Conservation (phyloP, 805 yeast species). For the Candida chauliodis region DNA sequence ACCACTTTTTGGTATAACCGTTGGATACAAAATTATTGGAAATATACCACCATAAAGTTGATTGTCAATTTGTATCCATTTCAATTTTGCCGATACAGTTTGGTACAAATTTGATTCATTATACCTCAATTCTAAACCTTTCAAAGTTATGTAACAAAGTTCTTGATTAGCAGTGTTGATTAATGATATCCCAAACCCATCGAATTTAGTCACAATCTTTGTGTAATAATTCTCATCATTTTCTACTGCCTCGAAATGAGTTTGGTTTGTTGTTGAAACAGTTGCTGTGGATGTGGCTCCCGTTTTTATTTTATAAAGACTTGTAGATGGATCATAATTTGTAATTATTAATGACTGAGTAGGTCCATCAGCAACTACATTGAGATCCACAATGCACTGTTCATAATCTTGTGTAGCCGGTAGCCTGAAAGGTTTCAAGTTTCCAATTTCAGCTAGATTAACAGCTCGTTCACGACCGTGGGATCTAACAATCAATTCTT, state of each 20-base stretch:
- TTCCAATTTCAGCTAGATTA: conserved; percentile 91
- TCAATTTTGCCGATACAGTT: conserved; percentile 71
- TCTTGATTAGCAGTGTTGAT: conserved; percentile 72
- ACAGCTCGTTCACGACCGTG: conserved; percentile 74
- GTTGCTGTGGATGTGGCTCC: conserved; percentile 27
- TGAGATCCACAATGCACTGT: conserved; percentile 67
- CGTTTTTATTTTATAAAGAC: conserved; percentile 61
- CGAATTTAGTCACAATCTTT: conserved; percentile 59
- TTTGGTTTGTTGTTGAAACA: conserved; percentile 15
- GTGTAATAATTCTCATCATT: conserved; percentile 52
- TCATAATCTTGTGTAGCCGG: conserved; percentile 44
- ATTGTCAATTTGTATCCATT: conserved; percentile 95
- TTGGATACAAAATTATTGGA: conserved; percentile 88
- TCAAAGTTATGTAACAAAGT: conserved; percentile 73
- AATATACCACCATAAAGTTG: conserved; percentile 83
- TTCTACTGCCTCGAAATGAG: conserved; percentile 52
- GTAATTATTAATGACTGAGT: conserved; percentile 83
- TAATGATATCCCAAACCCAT: conserved; percentile 85
- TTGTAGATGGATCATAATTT: conserved; percentile 72
- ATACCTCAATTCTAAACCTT: conserved; percentile 78
- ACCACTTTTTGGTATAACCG: conserved; percentile 79
- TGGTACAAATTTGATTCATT: conserved; percentile 84
- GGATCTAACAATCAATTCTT: conserved; percentile 71
- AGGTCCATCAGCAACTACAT: conserved; percentile 96
- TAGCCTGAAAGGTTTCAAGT: conserved; percentile 78